Evolutionary conservation across 2,329 filamentous ascomycete genomes (phyloP), one percentile per base, ranked within the genome.

Genomic region (Chalaropsis ovoidea): DNA sequence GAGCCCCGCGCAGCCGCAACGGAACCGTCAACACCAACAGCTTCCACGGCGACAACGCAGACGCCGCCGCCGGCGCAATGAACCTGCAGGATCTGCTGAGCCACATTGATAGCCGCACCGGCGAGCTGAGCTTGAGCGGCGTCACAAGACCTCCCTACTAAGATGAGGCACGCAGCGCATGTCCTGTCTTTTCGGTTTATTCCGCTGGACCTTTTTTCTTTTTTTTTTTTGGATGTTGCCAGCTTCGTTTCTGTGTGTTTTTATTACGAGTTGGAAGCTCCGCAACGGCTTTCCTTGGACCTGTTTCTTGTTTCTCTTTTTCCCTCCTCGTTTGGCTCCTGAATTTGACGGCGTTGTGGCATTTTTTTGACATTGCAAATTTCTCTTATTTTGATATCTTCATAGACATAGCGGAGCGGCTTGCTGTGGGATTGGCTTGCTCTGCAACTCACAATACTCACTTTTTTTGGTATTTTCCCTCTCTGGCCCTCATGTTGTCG

Each of bases 71-170:
- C n/a, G n/a, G 54, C 17, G 17, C 54, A n/a, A 75, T 80, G 73
- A 79, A 82, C 69, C 71, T 82, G 66, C 75, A 80, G 67, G 76
- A 80, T 61, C 72, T 82, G 60, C 72, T 82, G 61, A 76, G 76
- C 68, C 79, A 79, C 10, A 82, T 82, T 69, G 80, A 82, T 69
- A 78, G 78, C 69, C 74, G 76, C 19, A 74, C 75, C 1, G 77
- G 76, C 24, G 80, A 82, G 70, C 74, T 75, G 47, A 76, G 73
- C 60, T 68, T 81, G 63, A 77, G 79, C 22, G 78, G 77, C 47
- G 72, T 81, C 27, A 77, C 77, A 54, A 76, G 75, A 70, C 80
- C 80, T 63, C 80, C 80, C 19, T 82, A 82, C 69, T 82, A 73
- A 70, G n/a, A 17, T 6, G 43, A 13, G 61, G 24, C n/a, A 11